Percentiles rank a stretch among this genome's conserved stretches.
Evolutionary conservation across 2,329 filamentous ascomycete species (phyloP).

Genomic region (Cordyceps pruinosa): DNA sequence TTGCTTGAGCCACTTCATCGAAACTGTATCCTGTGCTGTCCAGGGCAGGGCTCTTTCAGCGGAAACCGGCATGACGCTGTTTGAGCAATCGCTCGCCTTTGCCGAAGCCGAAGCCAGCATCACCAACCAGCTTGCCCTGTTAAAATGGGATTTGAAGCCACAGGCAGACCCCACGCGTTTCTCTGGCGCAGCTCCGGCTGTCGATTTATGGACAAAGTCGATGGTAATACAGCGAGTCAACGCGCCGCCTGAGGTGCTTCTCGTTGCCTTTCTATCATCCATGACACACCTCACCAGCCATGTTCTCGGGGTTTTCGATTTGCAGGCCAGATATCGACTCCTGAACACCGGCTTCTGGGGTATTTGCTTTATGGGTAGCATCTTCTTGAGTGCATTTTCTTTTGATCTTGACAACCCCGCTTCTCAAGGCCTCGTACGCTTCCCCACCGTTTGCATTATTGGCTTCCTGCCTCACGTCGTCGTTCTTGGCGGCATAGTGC

Average conservation of each 20-base stretch:
- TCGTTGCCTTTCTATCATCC: conserved; percentile 80
- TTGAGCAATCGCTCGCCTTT: conserved; percentile 93
- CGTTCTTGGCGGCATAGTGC: conserved; percentile 68
- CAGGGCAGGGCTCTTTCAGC: conserved; percentile 73
- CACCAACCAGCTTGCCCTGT: conserved; percentile 69
- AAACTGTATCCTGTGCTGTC: conserved; percentile 80
- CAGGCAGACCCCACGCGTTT: conserved; percentile 13
- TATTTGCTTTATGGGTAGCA: conserved; percentile 78
- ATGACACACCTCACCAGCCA: conserved; percentile 87
- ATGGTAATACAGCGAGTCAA: conserved; percentile 77
- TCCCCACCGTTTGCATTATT: conserved; percentile 90
- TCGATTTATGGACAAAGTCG: conserved; percentile 48
- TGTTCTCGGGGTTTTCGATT: conserved; percentile 68
- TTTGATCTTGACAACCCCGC: conserved; percentile 55
- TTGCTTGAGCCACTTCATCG: conserved; percentile 75
- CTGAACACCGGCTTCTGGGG: conserved; percentile 87
- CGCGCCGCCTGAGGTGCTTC: conserved; percentile 78
- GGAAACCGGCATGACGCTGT: conserved; percentile 92
- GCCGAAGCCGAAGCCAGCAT: conserved; percentile 90
- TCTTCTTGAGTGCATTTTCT: conserved; percentile 65
- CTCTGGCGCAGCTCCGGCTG: conserved; percentile 17
- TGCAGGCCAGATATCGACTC: conserved; percentile 74
- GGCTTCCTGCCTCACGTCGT: conserved; percentile 93
- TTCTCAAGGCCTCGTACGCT: conserved; percentile 66
- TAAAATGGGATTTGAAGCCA: conserved; percentile 41